phyloP scores from a whole-genome alignment of 306 rosid genomes.

The Leucaena leucocephala region DNA sequence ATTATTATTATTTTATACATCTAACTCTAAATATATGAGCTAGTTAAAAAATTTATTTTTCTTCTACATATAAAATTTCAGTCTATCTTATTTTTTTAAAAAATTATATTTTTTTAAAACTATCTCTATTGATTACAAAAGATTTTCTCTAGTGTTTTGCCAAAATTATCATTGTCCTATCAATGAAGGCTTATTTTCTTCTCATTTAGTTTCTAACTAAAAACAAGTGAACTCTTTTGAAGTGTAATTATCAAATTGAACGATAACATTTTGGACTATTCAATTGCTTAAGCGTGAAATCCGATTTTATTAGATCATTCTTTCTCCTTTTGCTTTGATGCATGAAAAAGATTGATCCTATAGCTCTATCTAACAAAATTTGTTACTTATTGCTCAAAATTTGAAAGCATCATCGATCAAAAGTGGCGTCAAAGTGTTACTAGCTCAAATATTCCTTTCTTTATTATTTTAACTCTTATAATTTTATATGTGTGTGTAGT shows the following conservation, averaged over 20 bases:
- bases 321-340: slow-evolving; percentile 35
- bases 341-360: slow-evolving; percentile 29
- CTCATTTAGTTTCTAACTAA: not conserved
- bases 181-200: not conserved
- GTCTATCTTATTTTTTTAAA: too few relatives aligned
- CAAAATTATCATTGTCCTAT: too few relatives aligned
- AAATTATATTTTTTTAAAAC: too few relatives aligned
- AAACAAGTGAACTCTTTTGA: not conserved
- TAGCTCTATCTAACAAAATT: slow-evolving; percentile 35
- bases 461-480: not conserved
- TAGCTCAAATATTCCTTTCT: not conserved
- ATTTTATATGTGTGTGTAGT: too few relatives aligned
- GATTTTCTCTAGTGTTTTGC: too few relatives aligned
- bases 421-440: slow-evolving; percentile 54
- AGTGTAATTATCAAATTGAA: slow-evolving; percentile 33
- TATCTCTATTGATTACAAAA: too few relatives aligned
- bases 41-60: too few relatives aligned
- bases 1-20: not conserved
- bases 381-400: slow-evolving; percentile 32
- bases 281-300: slow-evolving; percentile 73
- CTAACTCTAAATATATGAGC: too few relatives aligned
- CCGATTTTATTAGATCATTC: slow-evolving; percentile 32
- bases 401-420: slow-evolving; percentile 41
- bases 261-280: slow-evolving; percentile 38
- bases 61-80: too few relatives aligned